Evolutionary conservation across 352 stramenopile genomes (phyloP).

Genomic region (Globisporangium canariense): DNA sequence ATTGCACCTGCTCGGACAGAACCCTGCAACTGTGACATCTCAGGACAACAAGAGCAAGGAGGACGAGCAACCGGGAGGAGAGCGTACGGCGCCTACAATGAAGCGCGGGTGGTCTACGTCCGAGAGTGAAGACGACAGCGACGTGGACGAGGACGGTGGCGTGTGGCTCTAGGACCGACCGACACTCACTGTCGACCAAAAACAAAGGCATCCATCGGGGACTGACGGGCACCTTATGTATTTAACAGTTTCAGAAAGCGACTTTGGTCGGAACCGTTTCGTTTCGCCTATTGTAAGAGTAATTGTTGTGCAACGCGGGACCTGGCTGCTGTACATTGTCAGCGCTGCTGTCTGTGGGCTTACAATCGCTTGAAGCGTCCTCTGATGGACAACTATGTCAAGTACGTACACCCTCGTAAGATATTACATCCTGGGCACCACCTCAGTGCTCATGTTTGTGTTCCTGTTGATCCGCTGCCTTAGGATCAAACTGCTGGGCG

Average conservation of each 20-base stretch:
- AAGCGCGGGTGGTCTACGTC: slow-evolving; percentile 16
- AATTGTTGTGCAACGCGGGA: no score
- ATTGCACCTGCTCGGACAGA: slow-evolving; percentile 19
- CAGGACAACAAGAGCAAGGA: background rate
- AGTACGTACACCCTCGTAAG: slow-evolving; percentile 15
- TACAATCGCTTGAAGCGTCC: no score
- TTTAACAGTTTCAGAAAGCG: no score
- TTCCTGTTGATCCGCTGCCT: background rate
- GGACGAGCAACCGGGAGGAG: slow-evolving; percentile 12
- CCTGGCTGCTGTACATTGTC: no score
- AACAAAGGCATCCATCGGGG: no score
- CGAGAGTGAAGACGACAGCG: slow-evolving; percentile 27
- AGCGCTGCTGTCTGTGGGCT: no score
- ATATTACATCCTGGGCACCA: background rate
- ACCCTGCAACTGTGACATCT: slow-evolving; percentile 10
- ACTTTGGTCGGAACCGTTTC: no score
- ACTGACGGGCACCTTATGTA: no score
- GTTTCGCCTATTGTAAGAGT: no score
- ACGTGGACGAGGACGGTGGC: slow-evolving; percentile 46
- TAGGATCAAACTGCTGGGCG: slow-evolving; percentile 69
- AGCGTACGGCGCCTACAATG: background rate
- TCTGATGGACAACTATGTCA: slow-evolving; percentile 48
- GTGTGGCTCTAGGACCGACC: slow-evolving; percentile 42
- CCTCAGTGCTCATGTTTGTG: no score
- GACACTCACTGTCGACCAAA: no score